Evolutionary conservation across 2,329 filamentous ascomycete species (phyloP).

Genomic region (Epichloe amarillans): DNA sequence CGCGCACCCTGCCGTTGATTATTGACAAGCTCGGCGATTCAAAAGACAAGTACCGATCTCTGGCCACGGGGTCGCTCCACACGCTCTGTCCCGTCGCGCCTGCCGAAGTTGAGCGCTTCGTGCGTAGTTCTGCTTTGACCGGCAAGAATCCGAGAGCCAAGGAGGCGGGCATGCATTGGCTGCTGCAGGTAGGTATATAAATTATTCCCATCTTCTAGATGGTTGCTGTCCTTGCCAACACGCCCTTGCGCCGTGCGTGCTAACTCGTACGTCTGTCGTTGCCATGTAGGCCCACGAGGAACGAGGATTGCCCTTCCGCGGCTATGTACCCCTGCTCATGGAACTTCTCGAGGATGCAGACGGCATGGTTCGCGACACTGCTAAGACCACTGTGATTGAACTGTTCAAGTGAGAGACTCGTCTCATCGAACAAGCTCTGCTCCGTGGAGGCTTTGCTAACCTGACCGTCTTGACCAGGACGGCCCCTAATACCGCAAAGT

Average conservation of each 20-base stretch:
- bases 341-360: slow-evolving; percentile 84
- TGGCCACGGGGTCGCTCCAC: slow-evolving; percentile 61
- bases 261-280: slow-evolving; percentile 9
- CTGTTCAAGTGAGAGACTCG: slow-evolving; percentile 56
- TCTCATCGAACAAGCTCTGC: no score
- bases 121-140: slow-evolving; percentile 64
- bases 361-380: slow-evolving; percentile 70
- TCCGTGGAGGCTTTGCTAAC: slow-evolving; percentile 2
- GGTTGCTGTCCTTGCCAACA: neutral
- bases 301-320: slow-evolving; percentile 65
- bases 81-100: slow-evolving; percentile 63
- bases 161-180: slow-evolving; percentile 73
- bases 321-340: slow-evolving; percentile 72
- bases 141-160: slow-evolving; percentile 76
- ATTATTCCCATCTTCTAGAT: neutral
- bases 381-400: slow-evolving; percentile 72
- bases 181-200: slow-evolving; percentile 50
- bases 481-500: slow-evolving; percentile 72
- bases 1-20: slow-evolving; percentile 58
- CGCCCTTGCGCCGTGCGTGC: neutral
- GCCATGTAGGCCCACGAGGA: slow-evolving; percentile 60
- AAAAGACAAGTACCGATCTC: slow-evolving; percentile 68
- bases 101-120: slow-evolving; percentile 63
- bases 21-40: slow-evolving; percentile 77
- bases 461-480: slow-evolving; percentile 31